Base-by-base conservation (phyloP, 345 rosid species). In the Populus deltoides region DNA sequence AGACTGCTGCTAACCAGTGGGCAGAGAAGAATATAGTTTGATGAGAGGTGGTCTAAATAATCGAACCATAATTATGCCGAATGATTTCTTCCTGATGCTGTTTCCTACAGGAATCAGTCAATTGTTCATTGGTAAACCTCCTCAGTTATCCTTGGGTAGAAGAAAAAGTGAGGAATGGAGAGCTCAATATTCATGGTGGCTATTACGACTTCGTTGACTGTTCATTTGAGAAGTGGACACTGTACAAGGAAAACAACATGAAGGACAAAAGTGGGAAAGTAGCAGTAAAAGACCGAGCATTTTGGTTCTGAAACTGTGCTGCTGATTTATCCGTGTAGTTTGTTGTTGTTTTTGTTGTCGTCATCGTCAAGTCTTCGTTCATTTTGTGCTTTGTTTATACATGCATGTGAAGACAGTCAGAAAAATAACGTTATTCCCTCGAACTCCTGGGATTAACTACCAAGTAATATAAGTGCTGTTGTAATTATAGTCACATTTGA, bases 111-210 rank as follows among this genome's bases (percentile, higher is more conserved):
- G 90, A 87, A 38, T 97, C 99, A 2, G 86, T 94, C 53, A 90
- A 90, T 79, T 81, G 87, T 73, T 94, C 99, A 1, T 82, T 97
- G 85, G 76, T 73, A 53, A 94, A 86, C 77, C 91, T 94, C 76
- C 92, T 97, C 67, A 90, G 88, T 77, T 97, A 94, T 74, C 98
- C 97, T 2, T 97, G 99, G 99, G 90, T 97, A 70, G 91, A 92
- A 85, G 99, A 93, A 80, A 94, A 84, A 78, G 94, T 90, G 75
- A 78, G 74, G 83, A 78, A 81, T 51, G 94, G 93, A 22, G 80
- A 74, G 27, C 85, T 97, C 63, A 85, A 89, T 61, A 82, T 97
- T 73, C 97, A 97, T 65, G 99, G 98, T 33, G 96, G 98, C 61
- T 97, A 97, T 87, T 97, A 97, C 68, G 84, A 94, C 81, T 92